Conservation (phyloP, 495 filamentous ascomycete species). For the Neurospora africana region DNA sequence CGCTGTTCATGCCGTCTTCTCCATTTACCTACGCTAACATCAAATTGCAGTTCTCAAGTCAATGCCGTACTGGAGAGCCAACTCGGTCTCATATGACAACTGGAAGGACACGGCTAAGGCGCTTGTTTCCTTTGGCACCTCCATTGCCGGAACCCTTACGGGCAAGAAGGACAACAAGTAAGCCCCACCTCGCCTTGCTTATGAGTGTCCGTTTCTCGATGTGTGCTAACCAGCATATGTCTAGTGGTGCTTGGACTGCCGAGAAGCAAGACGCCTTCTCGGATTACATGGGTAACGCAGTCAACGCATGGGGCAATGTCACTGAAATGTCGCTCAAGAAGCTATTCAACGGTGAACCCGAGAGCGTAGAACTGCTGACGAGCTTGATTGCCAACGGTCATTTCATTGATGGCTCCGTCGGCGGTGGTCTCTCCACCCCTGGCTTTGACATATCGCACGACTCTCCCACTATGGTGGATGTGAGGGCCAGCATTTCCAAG, state of each 20-base stretch:
- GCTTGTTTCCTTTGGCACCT: not conserved
- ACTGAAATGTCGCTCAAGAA: slow-evolving; percentile 1
- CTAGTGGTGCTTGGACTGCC: not conserved
- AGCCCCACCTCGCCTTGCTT: not conserved
- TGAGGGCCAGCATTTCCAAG: slow-evolving; percentile 9
- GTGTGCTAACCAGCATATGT: not conserved
- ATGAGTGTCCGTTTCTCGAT: not conserved
- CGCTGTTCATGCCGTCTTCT: not conserved
- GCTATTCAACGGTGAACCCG: slow-evolving; percentile 12
- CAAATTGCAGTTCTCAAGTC: not conserved
- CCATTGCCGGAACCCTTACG: not conserved
- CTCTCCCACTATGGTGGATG: not conserved
- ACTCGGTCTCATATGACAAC: not conserved
- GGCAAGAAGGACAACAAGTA: not conserved
- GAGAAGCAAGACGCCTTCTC: slow-evolving; percentile 13
- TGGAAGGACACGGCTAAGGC: slow-evolving; percentile 6
- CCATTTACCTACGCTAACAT: not conserved
- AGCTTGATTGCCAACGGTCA: slow-evolving; percentile 17
- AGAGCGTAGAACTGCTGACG: slow-evolving; percentile 9
- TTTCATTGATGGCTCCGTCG: slow-evolving; percentile 13
- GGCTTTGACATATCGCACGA: not conserved
- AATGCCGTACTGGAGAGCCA: not conserved
- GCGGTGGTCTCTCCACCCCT: not conserved
- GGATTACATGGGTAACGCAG: slow-evolving; percentile 12
- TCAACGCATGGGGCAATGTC: slow-evolving; percentile 11